Base-by-base conservation (phyloP, 2,329 filamentous ascomycete species). In the Fusarium stilboides region DNA sequence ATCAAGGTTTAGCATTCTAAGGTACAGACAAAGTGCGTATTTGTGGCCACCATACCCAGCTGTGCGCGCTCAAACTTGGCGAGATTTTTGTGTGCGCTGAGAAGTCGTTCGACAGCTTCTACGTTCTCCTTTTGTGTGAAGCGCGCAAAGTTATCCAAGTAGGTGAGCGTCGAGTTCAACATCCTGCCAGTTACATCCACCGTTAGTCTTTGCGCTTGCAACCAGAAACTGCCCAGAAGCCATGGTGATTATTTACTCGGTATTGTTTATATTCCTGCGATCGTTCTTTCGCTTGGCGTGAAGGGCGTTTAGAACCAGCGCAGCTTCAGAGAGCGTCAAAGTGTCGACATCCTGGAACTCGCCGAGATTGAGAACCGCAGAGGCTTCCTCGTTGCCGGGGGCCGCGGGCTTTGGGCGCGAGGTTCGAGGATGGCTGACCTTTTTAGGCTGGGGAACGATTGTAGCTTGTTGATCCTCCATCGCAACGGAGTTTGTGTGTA, bases 51-150 rank as follows among this genome's bases (percentile, higher is more conserved):
- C 85, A 63, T 84, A 94, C 94, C 95, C 68, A 98, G 86, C 82
- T 98, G 94, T 44, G 94, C 94, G 75, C 94, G 89, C 86, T 99
- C 96, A 78, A 98, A 98, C 79, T 94, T 92, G 76, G 93, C 92
- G 73, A 99, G 84, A 78, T 94, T 89, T 69, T 89, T 89, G 77
- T 94, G 92, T 61, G 91, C 88, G 71, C 92, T 92, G 68, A 98
- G 87, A 74, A 98, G 84, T 62, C 93, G 89, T 81, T 97, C 94
- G 33, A 98, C 94, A n/a, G 94, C 93, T 82, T 97, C 93, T 77
- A 97, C 92, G 72, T 96, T 96, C 80, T 97, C 93, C 79, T 95
- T 94, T 75, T 94, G 91, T 83, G 97, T 97, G 87, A 98, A 98
- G 36, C 96, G 92, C 19, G 94, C 92, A 81, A 99, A 99, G 68